Base-by-base conservation (phyloP, 805 yeast genomes). In the Jamesozyma gamospora region DNA sequence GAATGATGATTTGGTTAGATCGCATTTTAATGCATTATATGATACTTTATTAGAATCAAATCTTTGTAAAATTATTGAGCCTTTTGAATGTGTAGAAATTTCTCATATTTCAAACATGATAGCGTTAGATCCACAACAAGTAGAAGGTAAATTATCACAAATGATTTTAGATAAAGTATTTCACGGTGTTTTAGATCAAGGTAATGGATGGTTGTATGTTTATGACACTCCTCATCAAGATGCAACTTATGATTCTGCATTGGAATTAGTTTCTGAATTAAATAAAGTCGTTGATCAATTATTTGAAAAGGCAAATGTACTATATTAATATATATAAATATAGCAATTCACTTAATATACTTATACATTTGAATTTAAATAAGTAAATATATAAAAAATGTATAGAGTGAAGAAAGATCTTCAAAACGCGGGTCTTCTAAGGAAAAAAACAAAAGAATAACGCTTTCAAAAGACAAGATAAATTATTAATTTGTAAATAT, bases 81-180 rank as follows among this genome's bases (percentile, higher is more conserved):
- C 97, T 14, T 92, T 86, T 63, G 84, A 94, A 27, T 82, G 90
- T 50, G 96, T 92, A n/a, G 99, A 92, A 63, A 75, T 92, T 43
- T 71, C 83, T 8, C 95, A 87, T 61, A 76, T 92, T 37, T 82
- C 96, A 25, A 74, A 82, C 51, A 76, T 83, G 52, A 84, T 94
- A 43, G 96, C 96, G 6, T 73, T 94, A 45, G 90, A 87, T 48
- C 69, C 78, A 35, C 81, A 78, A 46, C 94, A 86, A 57, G 86
- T 92, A 26, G 99, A 92, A 65, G 94, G 94, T 16, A 92, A 92
- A 62, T 71, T 92, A 47, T 79, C 94, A 36, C 96, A 90, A 63
- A 90, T 92, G 97, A 90, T 92, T 51, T 72, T 92, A 52, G 98
- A 92, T 63, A 82, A 85, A 55, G 83, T 87, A n/a, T 86, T 92